Evolutionary conservation across 2,329 filamentous ascomycete genomes (phyloP).

Genomic region (Neoascochyta sp.): DNA sequence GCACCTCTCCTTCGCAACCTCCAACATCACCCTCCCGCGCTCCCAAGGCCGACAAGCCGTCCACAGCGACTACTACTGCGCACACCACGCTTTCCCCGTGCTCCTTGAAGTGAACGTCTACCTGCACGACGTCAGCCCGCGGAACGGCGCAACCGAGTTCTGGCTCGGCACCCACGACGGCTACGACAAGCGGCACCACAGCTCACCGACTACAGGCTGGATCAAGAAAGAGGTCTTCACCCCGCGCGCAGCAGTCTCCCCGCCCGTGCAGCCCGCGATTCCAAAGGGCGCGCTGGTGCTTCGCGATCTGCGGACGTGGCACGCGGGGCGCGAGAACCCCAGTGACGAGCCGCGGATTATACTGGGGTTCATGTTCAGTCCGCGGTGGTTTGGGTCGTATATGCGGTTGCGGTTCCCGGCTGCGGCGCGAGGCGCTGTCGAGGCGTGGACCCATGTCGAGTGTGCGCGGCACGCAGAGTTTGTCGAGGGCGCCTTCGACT

Average conservation of each 20-base stretch:
- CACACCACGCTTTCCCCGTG: conserved; percentile 31
- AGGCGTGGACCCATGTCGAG: conserved; percentile 33
- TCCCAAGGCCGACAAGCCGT: conserved; percentile 17
- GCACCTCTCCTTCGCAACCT: conserved; percentile 15
- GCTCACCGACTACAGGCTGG: conserved; percentile 14
- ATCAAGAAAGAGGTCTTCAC: conserved; percentile 36
- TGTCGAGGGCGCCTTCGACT: conserved; percentile 37
- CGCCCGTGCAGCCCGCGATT: conserved; percentile 40
- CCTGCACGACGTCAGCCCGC: conserved; percentile 40
- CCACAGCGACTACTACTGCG: conserved; percentile 16
- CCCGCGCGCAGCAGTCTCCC: conserved; percentile 27
- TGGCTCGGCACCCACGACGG: conserved; percentile 46
- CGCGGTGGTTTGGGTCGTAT: conserved; percentile 38
- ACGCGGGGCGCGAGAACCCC: conserved; percentile 45
- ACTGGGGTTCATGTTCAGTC: conserved; percentile 38
- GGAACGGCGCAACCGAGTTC: conserved; percentile 48
- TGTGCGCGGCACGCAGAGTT: conserved; percentile 35
- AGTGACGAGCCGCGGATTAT: conserved; percentile 42
- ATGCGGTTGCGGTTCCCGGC: conserved; percentile 33
- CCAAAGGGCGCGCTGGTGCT: conserved; percentile 42
- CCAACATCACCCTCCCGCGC: conserved; percentile 15
- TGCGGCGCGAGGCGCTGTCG: conserved; percentile 25
- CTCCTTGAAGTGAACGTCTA: conserved; percentile 44
- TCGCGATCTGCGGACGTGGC: conserved; percentile 45
- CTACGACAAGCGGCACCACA: conserved; percentile 29